Evolutionary conservation across 2,329 filamentous ascomycete species (phyloP), one percentile per base, ranked within the genome.

Genomic region (Penicillium corylophilum): DNA sequence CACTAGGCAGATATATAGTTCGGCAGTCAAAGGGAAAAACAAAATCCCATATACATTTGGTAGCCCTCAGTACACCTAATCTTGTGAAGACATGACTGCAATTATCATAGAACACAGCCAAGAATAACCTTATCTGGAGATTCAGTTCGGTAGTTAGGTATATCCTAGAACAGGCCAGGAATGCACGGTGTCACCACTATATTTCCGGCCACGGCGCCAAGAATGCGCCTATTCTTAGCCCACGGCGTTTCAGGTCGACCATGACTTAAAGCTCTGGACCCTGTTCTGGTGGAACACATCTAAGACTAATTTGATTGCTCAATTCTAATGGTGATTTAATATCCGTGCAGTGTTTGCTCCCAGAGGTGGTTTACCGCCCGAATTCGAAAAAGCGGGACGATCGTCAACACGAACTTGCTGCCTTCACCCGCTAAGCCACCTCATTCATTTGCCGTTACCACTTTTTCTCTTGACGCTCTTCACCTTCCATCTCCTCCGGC

Each of bases 351-450:
- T 46, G 28, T 44, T 50, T 33, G 33, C 35, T 50, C 41, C 33
- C 13, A 45, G 9, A 38, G 8, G 33, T 31, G 44, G 46, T 56
- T 56, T 59, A 60, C 57, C 54, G 56, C 54, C 58, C 54, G 24
- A 40, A 29, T 44, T 50, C 36, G 45, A 50, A 50, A 56, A 57
- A 56, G 53, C 58, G 56, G 56, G 46, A 56, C 56, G 59, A 51
- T 53, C 56, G 38, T 52, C 48, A 60, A 54, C 57, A 59, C 51
- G 53, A 43, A 56, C 54, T 53, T 51, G 53, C 47, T 61, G 57
- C 56, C 58, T 57, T 59, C 57, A 46, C 50, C 50, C 57, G 61
- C 59, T 62, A 56, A 63, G 61, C 61, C 59, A 61, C 61, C 46
- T 57, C 57, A 41, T 48, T 53, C 50, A 44, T 38, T 48, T 26